phyloP scores from a whole-genome alignment of 345 rosid genomes.

The Gossypioides kirkii region DNA sequence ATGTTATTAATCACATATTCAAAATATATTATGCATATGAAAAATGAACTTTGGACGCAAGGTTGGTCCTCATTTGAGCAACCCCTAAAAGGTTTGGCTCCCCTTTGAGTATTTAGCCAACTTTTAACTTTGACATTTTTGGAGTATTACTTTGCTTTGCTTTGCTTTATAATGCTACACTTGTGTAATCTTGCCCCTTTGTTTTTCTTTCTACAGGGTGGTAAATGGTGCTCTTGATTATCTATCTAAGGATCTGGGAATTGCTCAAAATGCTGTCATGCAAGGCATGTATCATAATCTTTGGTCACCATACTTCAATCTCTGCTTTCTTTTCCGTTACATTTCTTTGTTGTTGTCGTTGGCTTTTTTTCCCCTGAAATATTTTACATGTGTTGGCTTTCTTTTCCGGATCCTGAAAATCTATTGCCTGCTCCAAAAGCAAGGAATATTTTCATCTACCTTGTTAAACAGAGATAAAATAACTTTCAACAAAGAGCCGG shows the following conservation, averaged over 20 bases:
- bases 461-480: no score
- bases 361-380: background rate
- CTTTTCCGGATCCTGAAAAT: no score
- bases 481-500: no score
- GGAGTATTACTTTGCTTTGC: background rate
- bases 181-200: background rate
- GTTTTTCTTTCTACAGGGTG: slow-evolving; percentile 46
- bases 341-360: background rate
- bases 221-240: slow-evolving; percentile 96
- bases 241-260: slow-evolving; percentile 92
- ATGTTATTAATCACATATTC: background rate
- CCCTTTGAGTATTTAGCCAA: no score
- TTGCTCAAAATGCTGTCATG: slow-evolving; percentile 71
- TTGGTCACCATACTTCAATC: background rate
- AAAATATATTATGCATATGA: no score
- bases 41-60: no score
- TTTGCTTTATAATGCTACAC: background rate
- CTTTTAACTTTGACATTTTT: background rate
- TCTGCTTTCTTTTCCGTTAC: background rate
- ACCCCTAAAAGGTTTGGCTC: no score
- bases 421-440: no score
- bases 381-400: background rate
- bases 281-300: slow-evolving; percentile 57
- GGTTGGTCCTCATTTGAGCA: no score
- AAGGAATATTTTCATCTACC: no score